These are phyloP conservation scores for Ilyonectria sp. DNA, from an alignment of 2,329 filamentous ascomycete genomes.

Conservation along the genomic window DNA sequence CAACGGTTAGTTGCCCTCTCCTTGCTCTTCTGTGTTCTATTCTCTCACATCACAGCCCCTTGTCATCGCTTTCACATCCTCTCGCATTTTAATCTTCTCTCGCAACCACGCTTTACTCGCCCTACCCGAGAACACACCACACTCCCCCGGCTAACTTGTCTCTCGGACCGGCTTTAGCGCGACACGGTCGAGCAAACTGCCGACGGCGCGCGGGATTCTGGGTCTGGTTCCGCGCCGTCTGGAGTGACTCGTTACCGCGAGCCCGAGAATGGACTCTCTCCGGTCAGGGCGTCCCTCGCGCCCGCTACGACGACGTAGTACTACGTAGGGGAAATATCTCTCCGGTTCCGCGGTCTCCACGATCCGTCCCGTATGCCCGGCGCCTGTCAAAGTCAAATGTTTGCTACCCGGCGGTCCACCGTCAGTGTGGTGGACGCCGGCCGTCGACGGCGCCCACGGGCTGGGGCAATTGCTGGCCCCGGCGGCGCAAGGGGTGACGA, in stretches of 20 bases:
- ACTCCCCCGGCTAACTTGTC: background rate
- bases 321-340: slow-evolving; percentile 15
- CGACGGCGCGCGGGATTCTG: slow-evolving; percentile 20
- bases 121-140: background rate
- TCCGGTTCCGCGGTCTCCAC: slow-evolving; percentile 18
- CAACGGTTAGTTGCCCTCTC: background rate
- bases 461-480: slow-evolving; percentile 31
- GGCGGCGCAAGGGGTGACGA: slow-evolving; percentile 19
- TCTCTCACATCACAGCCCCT: background rate
- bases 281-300: background rate
- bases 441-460: slow-evolving; percentile 13
- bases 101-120: background rate
- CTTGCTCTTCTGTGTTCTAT: background rate
- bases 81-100: background rate
- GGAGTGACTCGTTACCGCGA: background rate
- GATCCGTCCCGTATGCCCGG: slow-evolving; percentile 32
- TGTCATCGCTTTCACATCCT: background rate
- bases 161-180: slow-evolving; percentile 34
- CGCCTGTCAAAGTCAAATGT: slow-evolving; percentile 24
- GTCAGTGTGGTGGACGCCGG: slow-evolving; percentile 21
- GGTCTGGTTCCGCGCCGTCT: slow-evolving; percentile 9
- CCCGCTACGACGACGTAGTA: background rate
- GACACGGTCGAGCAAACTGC: slow-evolving; percentile 23
- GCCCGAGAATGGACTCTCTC: background rate
- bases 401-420: slow-evolving; percentile 15